phyloP scores from a whole-genome alignment of 495 filamentous ascomycete species.

The Durotheca rogersii region DNA sequence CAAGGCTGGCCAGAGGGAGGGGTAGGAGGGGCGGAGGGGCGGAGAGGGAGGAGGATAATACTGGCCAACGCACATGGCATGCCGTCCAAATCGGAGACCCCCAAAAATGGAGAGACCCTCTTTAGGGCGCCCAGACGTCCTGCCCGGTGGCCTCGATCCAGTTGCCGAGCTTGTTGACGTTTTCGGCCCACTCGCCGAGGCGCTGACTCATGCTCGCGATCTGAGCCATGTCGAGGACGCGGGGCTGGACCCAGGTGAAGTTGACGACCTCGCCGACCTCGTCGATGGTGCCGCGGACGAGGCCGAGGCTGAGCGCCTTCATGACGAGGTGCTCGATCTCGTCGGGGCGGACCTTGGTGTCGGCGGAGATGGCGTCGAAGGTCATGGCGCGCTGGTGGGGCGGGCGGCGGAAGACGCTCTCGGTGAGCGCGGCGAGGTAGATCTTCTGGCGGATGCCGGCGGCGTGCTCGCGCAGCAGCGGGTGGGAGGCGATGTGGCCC shows the following conservation, averaged over 20 bases:
- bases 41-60: no score
- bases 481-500: slow-evolving; percentile 71
- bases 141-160: slow-evolving; percentile 90
- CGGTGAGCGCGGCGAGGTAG: slow-evolving; percentile 89
- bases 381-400: slow-evolving; percentile 94
- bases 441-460: slow-evolving; percentile 95
- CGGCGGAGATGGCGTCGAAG: slow-evolving; percentile 79
- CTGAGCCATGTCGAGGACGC: slow-evolving; percentile 92
- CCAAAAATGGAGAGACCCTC: no score
- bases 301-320: slow-evolving; percentile 91
- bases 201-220: slow-evolving; percentile 89
- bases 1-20: no score
- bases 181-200: slow-evolving; percentile 90
- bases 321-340: slow-evolving; percentile 98
- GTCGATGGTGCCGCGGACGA: slow-evolving; percentile 91
- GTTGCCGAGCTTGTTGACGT: slow-evolving; percentile 89
- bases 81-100: no score
- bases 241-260: slow-evolving; percentile 99
- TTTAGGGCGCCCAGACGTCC: slow-evolving; percentile 86
- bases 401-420: slow-evolving; percentile 92
- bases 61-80: no score
- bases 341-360: slow-evolving; percentile 86
- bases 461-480: slow-evolving; percentile 75
- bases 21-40: no score
- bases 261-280: slow-evolving; percentile 91